Evolutionary conservation across 2,329 filamentous ascomycete species (phyloP), one percentile per base, ranked within the genome.

Genomic region (Aspergillus tamarii): DNA sequence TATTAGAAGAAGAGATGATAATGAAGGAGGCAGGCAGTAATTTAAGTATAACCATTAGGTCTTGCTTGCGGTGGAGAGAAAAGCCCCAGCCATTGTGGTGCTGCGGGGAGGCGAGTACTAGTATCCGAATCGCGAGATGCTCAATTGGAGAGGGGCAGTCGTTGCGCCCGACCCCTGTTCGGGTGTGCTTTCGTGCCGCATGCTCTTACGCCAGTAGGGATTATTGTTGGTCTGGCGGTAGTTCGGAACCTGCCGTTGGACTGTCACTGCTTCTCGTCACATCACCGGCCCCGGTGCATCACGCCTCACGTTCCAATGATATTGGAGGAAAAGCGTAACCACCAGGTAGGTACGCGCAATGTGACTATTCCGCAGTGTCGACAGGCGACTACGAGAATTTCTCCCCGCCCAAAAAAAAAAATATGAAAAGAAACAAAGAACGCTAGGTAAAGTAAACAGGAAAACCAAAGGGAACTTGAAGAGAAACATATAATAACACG

Each of bases 191-290:
- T 64, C 66, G 65, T 50, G 28, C n/a, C 59, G 62, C 60, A 61
- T 50, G 34, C 53, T 34, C 34, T 64, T 66, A 66, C 64, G 55
- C 64, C 57, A 61, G 54, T 57, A 34, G 54, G 52, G 50, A 59
- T 45, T 46, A n/a, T 48, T 54, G 65, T 70, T 69, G 65, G 67
- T 57, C 57, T 62, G 54, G 41, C 50, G 64, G 60, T 53, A 26
- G 28, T 58, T 67, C 63, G 64, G 66, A 66, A 63, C 45, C 54
- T 68, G 53, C 64, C 58, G 65, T 66, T 61, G 64, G 58, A 58
- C 28, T 43, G 52, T 57, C 66, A 57, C 59, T 61, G 46, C 45
- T 60, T 67, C 62, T 65, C 67, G 62, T 71, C 69, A 71, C 69
- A 71, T 64, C 67, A 30, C 64, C 52, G 43, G 53, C 59, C 63